Evolutionary conservation across 2,329 filamentous ascomycete genomes (phyloP).

Genomic region (Neodidymelliopsis sp.): DNA sequence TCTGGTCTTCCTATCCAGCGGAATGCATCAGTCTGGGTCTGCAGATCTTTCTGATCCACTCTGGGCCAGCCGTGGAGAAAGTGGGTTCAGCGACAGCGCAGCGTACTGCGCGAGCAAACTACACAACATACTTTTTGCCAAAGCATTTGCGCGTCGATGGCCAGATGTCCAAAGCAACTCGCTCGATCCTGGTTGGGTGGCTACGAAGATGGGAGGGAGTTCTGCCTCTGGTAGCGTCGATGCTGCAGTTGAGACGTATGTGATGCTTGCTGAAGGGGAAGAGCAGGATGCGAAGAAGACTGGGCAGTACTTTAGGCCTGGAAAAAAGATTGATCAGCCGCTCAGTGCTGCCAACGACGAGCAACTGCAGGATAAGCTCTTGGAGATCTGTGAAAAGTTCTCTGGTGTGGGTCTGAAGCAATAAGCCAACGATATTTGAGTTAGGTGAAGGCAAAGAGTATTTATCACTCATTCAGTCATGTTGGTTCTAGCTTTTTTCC

Average conservation of each 20-base stretch:
- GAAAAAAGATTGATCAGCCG: conserved; percentile 37
- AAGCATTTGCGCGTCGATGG: conserved; percentile 60
- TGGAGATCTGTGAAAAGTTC: conserved; percentile 50
- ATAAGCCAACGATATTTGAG: too few species aligned
- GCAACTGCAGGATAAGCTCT: conserved; percentile 54
- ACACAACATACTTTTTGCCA: conserved; percentile 63
- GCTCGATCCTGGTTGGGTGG: conserved; percentile 63
- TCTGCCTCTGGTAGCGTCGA: conserved; percentile 58
- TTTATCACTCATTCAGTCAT: too few species aligned
- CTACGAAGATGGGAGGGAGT: conserved; percentile 62
- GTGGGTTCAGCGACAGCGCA: conserved; percentile 42
- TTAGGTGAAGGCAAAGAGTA: too few species aligned
- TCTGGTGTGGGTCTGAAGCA: conserved; percentile 45
- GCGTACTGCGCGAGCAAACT: conserved; percentile 65
- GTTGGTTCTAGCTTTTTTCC: too few species aligned
- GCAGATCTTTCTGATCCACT: conserved; percentile 51
- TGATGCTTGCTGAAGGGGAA: conserved; percentile 56
- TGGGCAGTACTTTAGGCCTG: conserved; percentile 51
- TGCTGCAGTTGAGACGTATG: conserved; percentile 57
- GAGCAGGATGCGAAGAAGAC: conserved; percentile 36
- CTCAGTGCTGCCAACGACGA: conserved; percentile 47
- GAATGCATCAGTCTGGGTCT: conserved; percentile 60
- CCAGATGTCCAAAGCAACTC: conserved; percentile 56
- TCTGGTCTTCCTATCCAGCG: conserved; percentile 61
- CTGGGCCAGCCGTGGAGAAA: conserved; percentile 48